A percentile compares a stretch with the other conserved stretches of the same genome.
phyloP scores from a whole-genome alignment of 768 basidiomycete genomes.

The Boletus pseudopeckii region DNA sequence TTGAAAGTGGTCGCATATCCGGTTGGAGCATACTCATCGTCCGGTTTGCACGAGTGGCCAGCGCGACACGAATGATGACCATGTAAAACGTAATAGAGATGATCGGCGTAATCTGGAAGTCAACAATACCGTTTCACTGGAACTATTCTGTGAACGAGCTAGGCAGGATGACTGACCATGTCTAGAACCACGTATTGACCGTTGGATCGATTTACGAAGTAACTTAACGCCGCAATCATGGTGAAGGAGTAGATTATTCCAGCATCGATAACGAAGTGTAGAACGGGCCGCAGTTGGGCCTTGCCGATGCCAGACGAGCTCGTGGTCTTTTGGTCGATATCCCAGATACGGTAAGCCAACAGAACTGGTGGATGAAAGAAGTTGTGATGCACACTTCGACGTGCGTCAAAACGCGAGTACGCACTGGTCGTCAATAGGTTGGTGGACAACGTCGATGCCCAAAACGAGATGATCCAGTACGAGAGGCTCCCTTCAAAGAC shows the following conservation, averaged over 20 bases:
- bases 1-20: background rate
- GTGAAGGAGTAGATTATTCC: slow-evolving; percentile 3
- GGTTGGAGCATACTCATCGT: accelerated
- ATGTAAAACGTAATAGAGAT: slow-evolving; percentile 18
- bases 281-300: background rate
- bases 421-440: slow-evolving; percentile 1
- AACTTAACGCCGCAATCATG: background rate
- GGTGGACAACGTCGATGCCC: background rate
- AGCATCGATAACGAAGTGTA: slow-evolving; percentile 1
- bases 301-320: no score
- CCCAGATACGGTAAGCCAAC: background rate
- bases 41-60: background rate
- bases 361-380: background rate
- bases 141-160: background rate
- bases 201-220: background rate
- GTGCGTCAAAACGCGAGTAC: background rate
- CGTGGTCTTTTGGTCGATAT: background rate
- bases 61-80: slow-evolving; percentile 14
- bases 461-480: slow-evolving; percentile 1
- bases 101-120: slow-evolving; percentile 8
- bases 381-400: no score
- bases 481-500: background rate
- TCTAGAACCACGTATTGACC: slow-evolving; percentile 5
- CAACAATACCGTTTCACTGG: background rate
- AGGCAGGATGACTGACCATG: background rate